Evolutionary conservation across 176 grass and related monocot species (phyloP), one percentile per base, ranked within the genome.

Genomic region (Phoenix roebelenii): DNA sequence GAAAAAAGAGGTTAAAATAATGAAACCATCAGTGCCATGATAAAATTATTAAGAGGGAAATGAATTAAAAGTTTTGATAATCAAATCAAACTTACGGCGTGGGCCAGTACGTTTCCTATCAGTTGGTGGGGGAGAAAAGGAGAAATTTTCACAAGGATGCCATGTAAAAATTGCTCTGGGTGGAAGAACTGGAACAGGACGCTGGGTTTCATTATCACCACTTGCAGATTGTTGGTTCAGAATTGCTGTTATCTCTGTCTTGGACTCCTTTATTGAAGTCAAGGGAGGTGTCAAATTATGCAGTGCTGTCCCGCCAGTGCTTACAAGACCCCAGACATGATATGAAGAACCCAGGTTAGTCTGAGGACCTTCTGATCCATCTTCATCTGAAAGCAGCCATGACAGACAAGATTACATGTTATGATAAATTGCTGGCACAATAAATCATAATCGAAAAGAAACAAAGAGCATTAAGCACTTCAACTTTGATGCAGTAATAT

Each of bases 61-160:
- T 10, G 35, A 44, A 44, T 44, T 44, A 44, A 44, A 44, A 44
- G 35, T 44, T 44, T 44, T 44, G 35, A 54, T 25, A 29, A 60
- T 18, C 15, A 61, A 20, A 25, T 5, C 77, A 68, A 70, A 83
- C 94, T 89, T 83, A 98, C 94, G 84, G 7, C 94, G 84, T 72
- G 94, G 88, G 57, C 94, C 94, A 80, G 76, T 98, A 67, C 79
- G 94, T 71, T 88, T 98, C 63, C 74, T 82, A 74, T 90, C 77
- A 52, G 49, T 59, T 67, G 94, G 84, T 70, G 85, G 94, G 81
- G 94, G 76, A 66, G 82, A 66, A 77, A 79, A 85, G 69, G 88
- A 82, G 67, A 98, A 93, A 72, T 77, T 93, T 77, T 82, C 85
- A 81, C 94, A 98, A 74, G 94, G 85, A 85, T 98, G 88, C 24